phyloP scores from a whole-genome alignment of 495 filamentous ascomycete genomes.

The Friedmanniomyces endolithicus region DNA sequence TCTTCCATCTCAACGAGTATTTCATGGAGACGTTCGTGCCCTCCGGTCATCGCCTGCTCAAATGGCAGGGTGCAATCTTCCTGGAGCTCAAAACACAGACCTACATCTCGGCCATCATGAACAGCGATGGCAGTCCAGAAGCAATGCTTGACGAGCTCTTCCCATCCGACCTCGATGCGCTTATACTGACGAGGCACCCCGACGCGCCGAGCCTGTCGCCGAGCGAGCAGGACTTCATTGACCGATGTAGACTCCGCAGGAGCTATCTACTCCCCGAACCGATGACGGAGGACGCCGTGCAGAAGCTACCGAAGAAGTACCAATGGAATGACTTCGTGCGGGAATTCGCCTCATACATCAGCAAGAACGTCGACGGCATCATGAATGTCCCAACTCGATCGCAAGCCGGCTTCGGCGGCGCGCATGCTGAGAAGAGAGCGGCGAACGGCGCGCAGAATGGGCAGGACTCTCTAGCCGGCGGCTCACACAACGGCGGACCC shows the following conservation, averaged over 20 bases:
- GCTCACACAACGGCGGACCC: constrained; percentile 43
- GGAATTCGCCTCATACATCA: constrained; percentile 60
- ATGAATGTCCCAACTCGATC: constrained; percentile 25
- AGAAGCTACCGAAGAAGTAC: constrained; percentile 58
- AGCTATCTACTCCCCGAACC: constrained; percentile 54
- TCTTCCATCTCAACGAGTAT: constrained; percentile 69
- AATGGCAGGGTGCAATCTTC: constrained; percentile 58
- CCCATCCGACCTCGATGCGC: constrained; percentile 52
- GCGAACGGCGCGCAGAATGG: constrained; percentile 35
- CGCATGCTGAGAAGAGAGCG: constrained; percentile 23
- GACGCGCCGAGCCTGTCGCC: constrained; percentile 50
- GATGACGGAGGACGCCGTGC: constrained; percentile 48
- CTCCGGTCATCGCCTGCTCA: constrained; percentile 57
- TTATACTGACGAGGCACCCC: constrained; percentile 51
- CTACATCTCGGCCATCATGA: constrained; percentile 58
- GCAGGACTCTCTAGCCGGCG: constrained; percentile 11
- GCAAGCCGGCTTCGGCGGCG: background rate
- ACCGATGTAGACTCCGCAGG: constrained; percentile 48
- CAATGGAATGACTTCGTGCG: constrained; percentile 69
- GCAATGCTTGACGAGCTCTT: constrained; percentile 65
- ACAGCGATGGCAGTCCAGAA: constrained; percentile 44
- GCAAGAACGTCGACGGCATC: constrained; percentile 57
- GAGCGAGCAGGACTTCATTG: constrained; percentile 64
- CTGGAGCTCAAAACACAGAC: constrained; percentile 79
- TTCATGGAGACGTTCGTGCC: constrained; percentile 78